phyloP scores from a whole-genome alignment of 1,139 yeast genomes.

The Candida buenavistaensis region DNA sequence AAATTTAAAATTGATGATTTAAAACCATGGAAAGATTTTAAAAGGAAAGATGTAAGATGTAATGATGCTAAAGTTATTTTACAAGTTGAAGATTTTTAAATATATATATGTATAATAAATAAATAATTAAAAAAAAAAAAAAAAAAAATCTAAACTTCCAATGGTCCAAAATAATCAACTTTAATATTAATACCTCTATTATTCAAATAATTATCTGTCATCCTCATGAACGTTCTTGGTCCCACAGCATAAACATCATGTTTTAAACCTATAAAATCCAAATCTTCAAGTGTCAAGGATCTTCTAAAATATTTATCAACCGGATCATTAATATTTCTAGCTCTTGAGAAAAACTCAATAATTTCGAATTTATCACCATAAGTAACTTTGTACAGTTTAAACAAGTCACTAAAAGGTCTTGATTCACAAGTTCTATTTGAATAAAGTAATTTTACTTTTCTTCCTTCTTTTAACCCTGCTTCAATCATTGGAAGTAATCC shows the following conservation, averaged over 20 bases:
- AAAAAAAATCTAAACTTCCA: constrained; percentile 9
- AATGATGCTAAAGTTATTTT: constrained; percentile 40
- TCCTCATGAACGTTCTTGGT: constrained; percentile 34
- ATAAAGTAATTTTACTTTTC: constrained; percentile 28
- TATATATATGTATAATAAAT: no score
- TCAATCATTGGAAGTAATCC: constrained; percentile 58
- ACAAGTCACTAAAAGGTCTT: constrained; percentile 30
- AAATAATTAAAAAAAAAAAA: no score
- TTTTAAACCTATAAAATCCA: constrained; percentile 14
- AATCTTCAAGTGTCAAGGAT: constrained; percentile 15
- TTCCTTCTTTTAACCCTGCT: constrained; percentile 29
- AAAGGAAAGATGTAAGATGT: constrained; percentile 23
- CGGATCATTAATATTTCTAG: constrained; percentile 7
- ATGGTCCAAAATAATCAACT: constrained; percentile 17
- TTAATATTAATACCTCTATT: constrained; percentile 12
- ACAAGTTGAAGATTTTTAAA: constrained; percentile 40
- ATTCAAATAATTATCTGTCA: constrained; percentile 19
- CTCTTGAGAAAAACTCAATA: constrained; percentile 22
- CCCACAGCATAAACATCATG: constrained; percentile 34
- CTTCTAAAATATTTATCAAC: constrained; percentile 10
- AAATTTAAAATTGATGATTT: constrained; percentile 32
- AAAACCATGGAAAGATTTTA: constrained; percentile 41
- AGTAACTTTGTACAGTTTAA: constrained; percentile 17
- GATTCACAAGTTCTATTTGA: constrained; percentile 25
- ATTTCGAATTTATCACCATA: constrained; percentile 21